Conservation (phyloP, 2,329 filamentous ascomycete species). For the Cordyceps javanica region DNA sequence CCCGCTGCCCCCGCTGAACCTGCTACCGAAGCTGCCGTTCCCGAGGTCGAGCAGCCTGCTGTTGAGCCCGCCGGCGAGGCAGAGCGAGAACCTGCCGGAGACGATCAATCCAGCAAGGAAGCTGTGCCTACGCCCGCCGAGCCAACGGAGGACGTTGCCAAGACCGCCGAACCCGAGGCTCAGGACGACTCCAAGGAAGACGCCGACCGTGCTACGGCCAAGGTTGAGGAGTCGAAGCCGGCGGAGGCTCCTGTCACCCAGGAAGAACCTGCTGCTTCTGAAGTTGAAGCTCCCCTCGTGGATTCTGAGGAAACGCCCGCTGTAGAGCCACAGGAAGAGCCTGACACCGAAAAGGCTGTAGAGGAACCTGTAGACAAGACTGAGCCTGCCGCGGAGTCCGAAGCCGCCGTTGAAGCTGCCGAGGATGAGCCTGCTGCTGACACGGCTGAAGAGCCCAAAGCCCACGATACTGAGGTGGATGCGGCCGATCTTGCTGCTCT, state of each 20-base stretch:
- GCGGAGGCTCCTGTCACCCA: neutral
- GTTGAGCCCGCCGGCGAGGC: neutral
- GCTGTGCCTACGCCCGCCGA: neutral
- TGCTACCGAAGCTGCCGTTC: neutral
- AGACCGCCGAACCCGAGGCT: neutral
- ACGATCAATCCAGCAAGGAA: neutral
- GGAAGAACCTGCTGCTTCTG: neutral
- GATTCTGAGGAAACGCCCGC: neutral
- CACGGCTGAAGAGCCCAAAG: neutral
- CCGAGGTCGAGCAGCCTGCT: neutral
- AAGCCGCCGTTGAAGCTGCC: too few species aligned
- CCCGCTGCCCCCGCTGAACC: neutral
- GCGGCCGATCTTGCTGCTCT: neutral
- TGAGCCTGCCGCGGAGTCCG: too few species aligned
- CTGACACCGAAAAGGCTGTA: neutral
- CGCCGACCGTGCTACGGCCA: neutral
- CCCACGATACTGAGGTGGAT: neutral
- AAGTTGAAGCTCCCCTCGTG: neutral
- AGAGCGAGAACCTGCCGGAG: conserved; percentile 7
- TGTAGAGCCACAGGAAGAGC: neutral
- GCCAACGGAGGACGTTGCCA: neutral
- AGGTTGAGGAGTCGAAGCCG: neutral
- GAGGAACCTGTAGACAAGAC: too few species aligned
- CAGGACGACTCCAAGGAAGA: neutral
- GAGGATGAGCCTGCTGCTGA: neutral